phyloP scores from a whole-genome alignment of 306 rosid species.

The Quercus rubra region DNA sequence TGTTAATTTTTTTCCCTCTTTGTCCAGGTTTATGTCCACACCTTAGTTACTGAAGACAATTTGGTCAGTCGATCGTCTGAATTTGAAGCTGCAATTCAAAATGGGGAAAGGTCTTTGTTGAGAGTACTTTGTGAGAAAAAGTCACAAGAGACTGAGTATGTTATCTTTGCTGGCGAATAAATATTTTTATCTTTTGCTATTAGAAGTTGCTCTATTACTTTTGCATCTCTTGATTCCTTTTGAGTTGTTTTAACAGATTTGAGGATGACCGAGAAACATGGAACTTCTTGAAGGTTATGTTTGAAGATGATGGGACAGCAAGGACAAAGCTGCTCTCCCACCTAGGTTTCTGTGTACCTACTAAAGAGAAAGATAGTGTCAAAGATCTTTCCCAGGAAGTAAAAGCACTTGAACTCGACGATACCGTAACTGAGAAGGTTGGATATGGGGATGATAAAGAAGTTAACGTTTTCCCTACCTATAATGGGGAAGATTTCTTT shows the following conservation, averaged over 20 bases:
- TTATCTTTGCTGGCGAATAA: neutral
- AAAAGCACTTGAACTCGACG: slow-evolving; percentile 64
- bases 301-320: slow-evolving; percentile 95
- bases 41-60: slow-evolving; percentile 75
- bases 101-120: slow-evolving; percentile 74
- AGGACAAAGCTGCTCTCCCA: slow-evolving; percentile 47
- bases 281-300: slow-evolving; percentile 94
- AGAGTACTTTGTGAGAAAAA: slow-evolving; percentile 82
- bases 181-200: slow-evolving; percentile 8
- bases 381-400: slow-evolving; percentile 70
- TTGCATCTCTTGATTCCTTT: slow-evolving; percentile 18
- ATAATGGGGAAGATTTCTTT: slow-evolving; percentile 97
- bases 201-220: neutral
- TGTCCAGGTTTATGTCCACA: slow-evolving; percentile 78
- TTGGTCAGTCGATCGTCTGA: slow-evolving; percentile 81
- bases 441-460: slow-evolving; percentile 49
- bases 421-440: slow-evolving; percentile 40
- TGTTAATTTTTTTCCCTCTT: slow-evolving; percentile 10
- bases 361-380: slow-evolving; percentile 53
- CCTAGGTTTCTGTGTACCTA: too few relatives aligned
- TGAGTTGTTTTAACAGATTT: slow-evolving; percentile 43
- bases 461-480: slow-evolving; percentile 42
- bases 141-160: slow-evolving; percentile 80
- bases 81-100: slow-evolving; percentile 90
- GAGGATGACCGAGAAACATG: slow-evolving; percentile 90